Evolutionary conservation across 208 protist genomes (phyloP).

Genomic region (Naegleria gruberi): DNA sequence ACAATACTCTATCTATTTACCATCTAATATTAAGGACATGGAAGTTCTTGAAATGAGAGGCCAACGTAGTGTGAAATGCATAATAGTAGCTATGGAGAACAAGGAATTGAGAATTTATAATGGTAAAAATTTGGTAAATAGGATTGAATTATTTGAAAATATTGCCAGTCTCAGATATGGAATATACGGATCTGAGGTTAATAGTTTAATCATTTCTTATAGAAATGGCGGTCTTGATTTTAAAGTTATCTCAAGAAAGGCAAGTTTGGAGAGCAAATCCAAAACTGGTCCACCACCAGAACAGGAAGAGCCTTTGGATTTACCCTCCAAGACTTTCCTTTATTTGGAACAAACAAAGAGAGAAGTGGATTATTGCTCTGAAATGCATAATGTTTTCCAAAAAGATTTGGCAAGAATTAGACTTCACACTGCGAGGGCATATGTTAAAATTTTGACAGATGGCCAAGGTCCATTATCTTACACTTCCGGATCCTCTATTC

Average conservation of each 20-base stretch:
- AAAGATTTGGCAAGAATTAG: conserved; percentile 74
- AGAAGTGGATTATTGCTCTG: conserved; percentile 62
- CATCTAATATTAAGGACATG: conserved; percentile 57
- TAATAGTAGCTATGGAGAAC: conserved; percentile 74
- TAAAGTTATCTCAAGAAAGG: conserved; percentile 40
- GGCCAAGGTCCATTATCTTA: conserved; percentile 33
- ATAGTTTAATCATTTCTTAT: background rate
- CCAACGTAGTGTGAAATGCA: conserved; percentile 51
- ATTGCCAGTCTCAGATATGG: background rate
- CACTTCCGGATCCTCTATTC: conserved; percentile 27
- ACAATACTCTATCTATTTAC: conserved; percentile 60
- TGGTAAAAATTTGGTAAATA: conserved; percentile 64
- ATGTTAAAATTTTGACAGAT: conserved; percentile 60
- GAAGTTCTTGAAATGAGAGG: conserved; percentile 54
- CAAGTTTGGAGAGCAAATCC: conserved; percentile 24
- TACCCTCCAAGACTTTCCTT: conserved; percentile 78
- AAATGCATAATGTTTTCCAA: conserved; percentile 83
- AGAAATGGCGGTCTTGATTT: conserved; percentile 19
- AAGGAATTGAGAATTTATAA: conserved; percentile 82
- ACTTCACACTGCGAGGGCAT: conserved; percentile 69
- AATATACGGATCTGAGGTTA: background rate
- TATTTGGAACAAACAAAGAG: conserved; percentile 82
- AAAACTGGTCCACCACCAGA: conserved; percentile 62
- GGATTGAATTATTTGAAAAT: conserved; percentile 34
- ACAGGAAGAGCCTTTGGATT: conserved; percentile 76